phyloP scores from a whole-genome alignment of 1,284 basidiomycete genomes.

The Ceratobasidium papillatum region DNA sequence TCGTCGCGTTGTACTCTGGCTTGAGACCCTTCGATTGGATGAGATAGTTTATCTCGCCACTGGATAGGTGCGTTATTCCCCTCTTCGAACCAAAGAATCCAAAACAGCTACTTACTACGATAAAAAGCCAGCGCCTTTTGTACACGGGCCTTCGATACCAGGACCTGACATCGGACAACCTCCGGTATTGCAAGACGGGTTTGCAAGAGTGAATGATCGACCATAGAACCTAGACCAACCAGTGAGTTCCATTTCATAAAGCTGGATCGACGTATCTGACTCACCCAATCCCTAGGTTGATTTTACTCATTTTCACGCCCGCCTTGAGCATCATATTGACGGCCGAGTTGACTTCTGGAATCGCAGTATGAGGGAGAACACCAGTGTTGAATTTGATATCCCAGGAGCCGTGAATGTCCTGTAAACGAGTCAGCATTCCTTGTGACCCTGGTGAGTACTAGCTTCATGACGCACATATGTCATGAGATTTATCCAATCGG shows the following conservation, averaged over 20 bases:
- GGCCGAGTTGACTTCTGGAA: conserved; percentile 20
- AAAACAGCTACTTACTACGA: conserved; percentile 11
- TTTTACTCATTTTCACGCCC: conserved; percentile 18
- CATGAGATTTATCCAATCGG: conserved; percentile 38
- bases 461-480: conserved; percentile 28
- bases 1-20: conserved; percentile 21
- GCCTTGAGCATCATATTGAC: conserved; percentile 37
- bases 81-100: background rate
- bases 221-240: conserved; percentile 29
- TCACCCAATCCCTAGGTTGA: conserved; percentile 28
- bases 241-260: too few relatives aligned
- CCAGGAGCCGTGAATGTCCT: conserved; percentile 36
- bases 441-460: background rate
- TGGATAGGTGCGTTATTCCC: background rate
- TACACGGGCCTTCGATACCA: conserved; percentile 23
- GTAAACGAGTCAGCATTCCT: background rate
- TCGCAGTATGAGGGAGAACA: conserved; percentile 27
- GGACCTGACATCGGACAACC: conserved; percentile 31
- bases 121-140: background rate
- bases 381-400: conserved; percentile 38
- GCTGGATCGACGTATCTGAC: background rate
- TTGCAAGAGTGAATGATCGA: conserved; percentile 23
- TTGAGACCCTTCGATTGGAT: conserved; percentile 10
- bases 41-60: conserved; percentile 30
- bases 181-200: conserved; percentile 19